Conservation (phyloP, 2,329 filamentous ascomycete genomes). For the Ascochyta lentis region DNA sequence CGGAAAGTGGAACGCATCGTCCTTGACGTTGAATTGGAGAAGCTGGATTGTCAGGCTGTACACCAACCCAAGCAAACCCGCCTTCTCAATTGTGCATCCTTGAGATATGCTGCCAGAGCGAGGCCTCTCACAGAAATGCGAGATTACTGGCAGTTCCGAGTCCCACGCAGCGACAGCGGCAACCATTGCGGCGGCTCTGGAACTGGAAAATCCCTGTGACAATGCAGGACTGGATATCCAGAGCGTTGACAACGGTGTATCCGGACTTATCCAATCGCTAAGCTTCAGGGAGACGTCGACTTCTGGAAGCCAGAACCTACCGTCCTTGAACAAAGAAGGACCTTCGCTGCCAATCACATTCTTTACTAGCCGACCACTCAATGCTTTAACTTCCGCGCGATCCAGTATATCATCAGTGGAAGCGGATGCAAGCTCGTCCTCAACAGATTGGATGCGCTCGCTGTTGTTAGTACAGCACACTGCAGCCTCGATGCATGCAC, state of each 20-base stretch:
- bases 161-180: slow-evolving; percentile 17
- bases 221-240: not conserved
- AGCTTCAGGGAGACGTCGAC: not conserved
- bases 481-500: no score
- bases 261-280: not conserved
- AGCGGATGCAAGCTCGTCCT: no score
- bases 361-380: not conserved
- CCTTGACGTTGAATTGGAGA: slow-evolving; percentile 18
- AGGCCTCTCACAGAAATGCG: slow-evolving; percentile 24
- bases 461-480: no score
- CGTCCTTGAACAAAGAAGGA: not conserved
- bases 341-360: not conserved
- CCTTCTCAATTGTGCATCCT: slow-evolving; percentile 6
- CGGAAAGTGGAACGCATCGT: not conserved
- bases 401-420: not conserved
- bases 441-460: no score
- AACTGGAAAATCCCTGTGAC: not conserved
- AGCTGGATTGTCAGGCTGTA: slow-evolving; percentile 25
- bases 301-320: slow-evolving; percentile 1
- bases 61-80: slow-evolving; percentile 22
- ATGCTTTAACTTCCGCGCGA: not conserved
- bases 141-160: slow-evolving; percentile 20
- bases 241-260: not conserved
- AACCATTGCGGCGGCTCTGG: not conserved
- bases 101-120: not conserved